A percentile compares a stretch with the other conserved stretches of the same genome.
Conservation (phyloP, 2,329 filamentous ascomycete species). For the Paraphaeosphaeria minitans region DNA sequence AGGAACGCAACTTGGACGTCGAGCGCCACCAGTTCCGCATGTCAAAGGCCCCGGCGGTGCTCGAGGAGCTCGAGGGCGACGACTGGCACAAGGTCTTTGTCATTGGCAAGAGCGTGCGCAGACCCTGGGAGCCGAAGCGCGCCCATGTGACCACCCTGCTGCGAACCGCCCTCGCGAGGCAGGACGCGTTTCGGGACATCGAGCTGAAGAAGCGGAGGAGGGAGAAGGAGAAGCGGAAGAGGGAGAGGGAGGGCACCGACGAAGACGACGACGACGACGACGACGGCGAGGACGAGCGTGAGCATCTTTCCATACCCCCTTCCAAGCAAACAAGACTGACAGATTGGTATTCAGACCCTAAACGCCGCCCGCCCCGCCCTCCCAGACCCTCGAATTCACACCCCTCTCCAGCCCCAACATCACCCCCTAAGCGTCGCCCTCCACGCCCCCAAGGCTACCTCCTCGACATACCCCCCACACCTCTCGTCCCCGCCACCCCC, state of each 20-base stretch:
- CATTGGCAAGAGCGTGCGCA: constrained; percentile 79
- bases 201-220: constrained; percentile 77
- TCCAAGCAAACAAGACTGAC: not conserved
- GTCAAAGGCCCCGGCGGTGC: constrained; percentile 66
- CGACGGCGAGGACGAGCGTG: constrained; percentile 18
- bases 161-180: constrained; percentile 81
- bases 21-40: constrained; percentile 71
- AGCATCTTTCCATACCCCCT: not conserved
- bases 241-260: constrained; percentile 59
- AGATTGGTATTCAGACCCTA: not conserved
- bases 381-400: constrained; percentile 46
- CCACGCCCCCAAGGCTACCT: constrained; percentile 41
- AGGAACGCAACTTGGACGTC: constrained; percentile 70
- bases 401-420: not conserved
- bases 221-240: constrained; percentile 60
- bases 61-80: constrained; percentile 84
- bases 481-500: constrained; percentile 46
- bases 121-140: constrained; percentile 83
- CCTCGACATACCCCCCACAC: constrained; percentile 41
- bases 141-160: constrained; percentile 85
- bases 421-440: constrained; percentile 27
- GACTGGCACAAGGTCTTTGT: constrained; percentile 95
- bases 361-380: constrained; percentile 23
- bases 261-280: constrained; percentile 34
- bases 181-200: constrained; percentile 83